Evolutionary conservation across 805 yeast species (phyloP).

Genomic region (Teunomyces atbi): DNA sequence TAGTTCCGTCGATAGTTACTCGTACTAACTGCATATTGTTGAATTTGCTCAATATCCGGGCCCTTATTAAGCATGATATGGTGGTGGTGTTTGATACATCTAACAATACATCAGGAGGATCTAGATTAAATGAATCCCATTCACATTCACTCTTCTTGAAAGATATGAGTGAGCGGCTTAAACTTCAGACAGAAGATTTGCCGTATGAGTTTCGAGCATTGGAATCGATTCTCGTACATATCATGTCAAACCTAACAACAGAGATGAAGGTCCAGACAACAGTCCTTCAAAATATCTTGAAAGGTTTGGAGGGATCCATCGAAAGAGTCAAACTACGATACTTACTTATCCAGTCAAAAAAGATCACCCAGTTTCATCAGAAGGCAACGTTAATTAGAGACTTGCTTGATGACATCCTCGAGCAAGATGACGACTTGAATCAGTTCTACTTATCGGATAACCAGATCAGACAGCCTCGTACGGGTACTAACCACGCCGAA

Average conservation of each 20-base stretch:
- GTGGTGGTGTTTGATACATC: constrained; percentile 46
- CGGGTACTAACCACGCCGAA: constrained; percentile 72
- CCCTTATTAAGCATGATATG: constrained; percentile 51
- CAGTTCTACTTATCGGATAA: constrained; percentile 75
- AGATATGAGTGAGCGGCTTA: constrained; percentile 40
- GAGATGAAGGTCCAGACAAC: constrained; percentile 86
- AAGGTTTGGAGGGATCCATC: constrained; percentile 77
- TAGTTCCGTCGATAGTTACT: constrained; percentile 56
- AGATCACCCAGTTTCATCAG: constrained; percentile 77
- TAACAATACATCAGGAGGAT: constrained; percentile 14
- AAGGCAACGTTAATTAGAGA: constrained; percentile 81
- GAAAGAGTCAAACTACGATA: constrained; percentile 77
- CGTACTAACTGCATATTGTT: constrained; percentile 47
- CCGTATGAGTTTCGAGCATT: constrained; percentile 91
- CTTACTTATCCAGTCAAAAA: constrained; percentile 79
- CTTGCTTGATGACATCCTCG: constrained; percentile 78
- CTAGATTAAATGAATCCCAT: constrained; percentile 46
- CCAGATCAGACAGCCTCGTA: constrained; percentile 41
- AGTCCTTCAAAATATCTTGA: constrained; percentile 68
- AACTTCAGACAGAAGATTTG: constrained; percentile 36
- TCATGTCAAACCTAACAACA: constrained; percentile 71
- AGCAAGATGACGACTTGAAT: constrained; percentile 83
- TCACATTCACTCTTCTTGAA: constrained; percentile 43
- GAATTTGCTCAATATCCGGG: constrained; percentile 49
- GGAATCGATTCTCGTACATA: constrained; percentile 82